phyloP scores from a whole-genome alignment of 495 filamentous ascomycete genomes.

The Aspergillus nidulans region DNA sequence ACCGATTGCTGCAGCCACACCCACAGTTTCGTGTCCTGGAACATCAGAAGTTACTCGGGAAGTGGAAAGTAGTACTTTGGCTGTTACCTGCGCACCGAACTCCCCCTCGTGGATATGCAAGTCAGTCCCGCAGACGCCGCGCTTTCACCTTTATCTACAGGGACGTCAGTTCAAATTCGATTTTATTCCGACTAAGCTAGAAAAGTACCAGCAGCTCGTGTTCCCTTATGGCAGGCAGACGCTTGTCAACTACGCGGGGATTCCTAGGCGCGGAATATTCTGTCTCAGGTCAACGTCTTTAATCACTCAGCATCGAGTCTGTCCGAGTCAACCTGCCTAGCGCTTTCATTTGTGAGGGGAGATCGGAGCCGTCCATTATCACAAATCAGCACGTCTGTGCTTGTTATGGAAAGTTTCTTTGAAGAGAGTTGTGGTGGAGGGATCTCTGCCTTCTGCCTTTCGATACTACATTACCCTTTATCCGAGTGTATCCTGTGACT shows the following conservation, averaged over 20 bases:
- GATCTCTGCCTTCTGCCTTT: not conserved
- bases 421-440: too few species aligned
- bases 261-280: not conserved
- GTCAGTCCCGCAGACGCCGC: not conserved
- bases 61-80: not conserved
- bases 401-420: too few species aligned
- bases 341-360: not conserved
- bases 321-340: not conserved
- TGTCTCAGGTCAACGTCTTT: not conserved
- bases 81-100: not conserved
- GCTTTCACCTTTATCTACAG: not conserved
- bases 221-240: not conserved
- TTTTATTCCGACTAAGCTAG: not conserved
- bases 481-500: not conserved
- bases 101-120: not conserved
- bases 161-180: not conserved
- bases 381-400: too few species aligned
- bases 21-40: not conserved
- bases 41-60: not conserved
- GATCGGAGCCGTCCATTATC: not conserved
- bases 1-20: constrained; percentile 14
- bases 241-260: not conserved
- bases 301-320: not conserved
- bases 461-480: not conserved
- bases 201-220: not conserved